Evolutionary conservation across 495 filamentous ascomycete species (phyloP), one percentile per base, ranked within the genome.

Genomic region (Tuber indicum): DNA sequence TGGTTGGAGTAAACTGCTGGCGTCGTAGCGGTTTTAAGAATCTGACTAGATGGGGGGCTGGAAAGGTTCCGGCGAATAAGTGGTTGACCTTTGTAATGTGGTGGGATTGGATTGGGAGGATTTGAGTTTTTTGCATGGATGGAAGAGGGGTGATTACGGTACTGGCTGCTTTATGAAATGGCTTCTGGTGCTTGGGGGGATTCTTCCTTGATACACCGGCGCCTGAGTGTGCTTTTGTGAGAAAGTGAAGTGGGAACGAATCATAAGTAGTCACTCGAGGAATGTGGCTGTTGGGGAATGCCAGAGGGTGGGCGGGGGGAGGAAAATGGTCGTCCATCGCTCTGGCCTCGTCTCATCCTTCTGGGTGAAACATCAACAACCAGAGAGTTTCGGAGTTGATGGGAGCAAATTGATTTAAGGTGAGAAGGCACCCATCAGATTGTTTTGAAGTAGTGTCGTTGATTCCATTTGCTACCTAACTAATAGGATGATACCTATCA

Each of bases 311-410:
- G 17, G 26, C 16, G 58, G 58, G 58, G 58, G 26, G 52, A 66
- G 4, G 58, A 2, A 66, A 66, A 66, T 17, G 58, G 58, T 32
- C 26, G n/a, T 21, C 32, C 58, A 66, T 66, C 58, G 26, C 58
- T 66, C 32, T 66, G 58, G 26, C 16, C 32, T 19, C 23, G 58
- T 66, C 26, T 66, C 58, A 66, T 17, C 58, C 58, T 66, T 36
- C 58, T 19, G 58, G 58, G 58, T 66, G 58, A 66, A 66, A 66
- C 58, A 14, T 66, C 58, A 66, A 66, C 26, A 66, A 17, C 58
- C 26, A 36, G 58, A 66, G 58, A 14, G 58, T 66, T 66, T 66
- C 58, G 58, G 26, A 66, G 26, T 36, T 66, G 58, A 17, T 36
- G 58, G 58, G 26, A 8, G 14, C 58, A 36, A 66, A 66, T 66